Conservation (phyloP, 768 basidiomycete genomes). For the Agrocybe pediades region DNA sequence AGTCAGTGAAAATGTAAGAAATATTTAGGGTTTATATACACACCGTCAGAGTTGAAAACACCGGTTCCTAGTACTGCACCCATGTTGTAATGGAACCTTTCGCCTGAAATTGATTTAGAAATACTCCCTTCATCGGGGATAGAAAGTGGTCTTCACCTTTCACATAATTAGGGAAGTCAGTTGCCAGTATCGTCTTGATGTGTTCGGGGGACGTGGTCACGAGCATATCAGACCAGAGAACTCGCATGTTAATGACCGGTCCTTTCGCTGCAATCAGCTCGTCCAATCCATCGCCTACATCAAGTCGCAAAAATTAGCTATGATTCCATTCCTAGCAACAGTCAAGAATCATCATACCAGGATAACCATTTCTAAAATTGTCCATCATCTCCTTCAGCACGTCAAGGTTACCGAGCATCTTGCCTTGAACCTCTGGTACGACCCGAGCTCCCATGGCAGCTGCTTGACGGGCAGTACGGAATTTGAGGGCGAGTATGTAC, state of each 20-base stretch:
- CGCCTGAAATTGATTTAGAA: constrained; percentile 28
- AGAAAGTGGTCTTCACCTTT: constrained; percentile 42
- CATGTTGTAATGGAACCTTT: constrained; percentile 45
- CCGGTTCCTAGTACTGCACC: constrained; percentile 58
- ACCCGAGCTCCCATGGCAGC: constrained; percentile 47
- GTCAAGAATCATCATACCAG: constrained; percentile 33
- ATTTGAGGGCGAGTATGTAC: constrained; percentile 28
- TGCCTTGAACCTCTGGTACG: constrained; percentile 39
- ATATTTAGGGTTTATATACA: constrained; percentile 4
- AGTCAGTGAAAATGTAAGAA: background rate
- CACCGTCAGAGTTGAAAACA: constrained; percentile 71
- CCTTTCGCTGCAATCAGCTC: constrained; percentile 37
- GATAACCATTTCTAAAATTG: constrained; percentile 47
- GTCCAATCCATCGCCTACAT: constrained; percentile 43
- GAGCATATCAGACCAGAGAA: constrained; percentile 46
- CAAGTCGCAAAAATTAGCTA: background rate
- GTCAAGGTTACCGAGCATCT: constrained; percentile 47
- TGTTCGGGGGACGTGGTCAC: constrained; percentile 55
- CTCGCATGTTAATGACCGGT: constrained; percentile 44
- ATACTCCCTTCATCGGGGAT: background rate
- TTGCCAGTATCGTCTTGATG: constrained; percentile 57
- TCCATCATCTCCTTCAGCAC: constrained; percentile 35
- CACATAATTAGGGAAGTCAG: constrained; percentile 59
- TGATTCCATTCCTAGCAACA: too few species aligned
- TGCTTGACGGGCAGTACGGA: constrained; percentile 38